phyloP scores from a whole-genome alignment of 768 basidiomycete genomes.

The Gautieria morchelliformis region DNA sequence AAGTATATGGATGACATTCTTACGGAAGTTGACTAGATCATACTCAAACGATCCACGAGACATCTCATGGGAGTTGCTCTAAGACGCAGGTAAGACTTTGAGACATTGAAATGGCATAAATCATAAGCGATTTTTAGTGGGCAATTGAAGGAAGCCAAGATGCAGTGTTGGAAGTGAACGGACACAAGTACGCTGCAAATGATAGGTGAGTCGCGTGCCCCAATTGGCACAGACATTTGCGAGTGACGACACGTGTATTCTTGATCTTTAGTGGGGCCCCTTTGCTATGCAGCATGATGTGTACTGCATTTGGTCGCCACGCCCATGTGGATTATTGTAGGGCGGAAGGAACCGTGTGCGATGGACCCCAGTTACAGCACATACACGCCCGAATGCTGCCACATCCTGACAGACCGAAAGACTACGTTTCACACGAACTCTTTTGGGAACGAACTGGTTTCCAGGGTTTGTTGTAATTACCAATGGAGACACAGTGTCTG shows the following conservation, averaged over 20 bases:
- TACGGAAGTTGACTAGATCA: conserved; percentile 32
- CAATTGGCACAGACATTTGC: background rate
- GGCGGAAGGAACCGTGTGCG: conserved; percentile 29
- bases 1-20: background rate
- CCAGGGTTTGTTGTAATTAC: conserved; percentile 28
- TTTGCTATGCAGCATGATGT: conserved; percentile 53
- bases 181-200: conserved; percentile 30
- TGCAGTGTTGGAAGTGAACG: conserved; percentile 40
- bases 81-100: background rate
- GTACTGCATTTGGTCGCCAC: conserved; percentile 46
- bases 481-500: background rate
- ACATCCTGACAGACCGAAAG: conserved; percentile 38
- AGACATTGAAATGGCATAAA: background rate
- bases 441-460: conserved; percentile 55
- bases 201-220: conserved; percentile 6
- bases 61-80: conserved; percentile 35
- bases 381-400: conserved; percentile 34
- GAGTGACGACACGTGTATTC: conserved; percentile 20
- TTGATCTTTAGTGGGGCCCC: conserved; percentile 48
- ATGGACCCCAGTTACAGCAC: conserved; percentile 37
- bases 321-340: conserved; percentile 50
- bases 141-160: conserved; percentile 43
- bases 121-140: conserved; percentile 32
- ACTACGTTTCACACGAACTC: conserved; percentile 42
- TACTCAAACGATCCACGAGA: conserved; percentile 51